A percentile compares a stretch with the other conserved stretches of the same genome.
phyloP scores from a whole-genome alignment of 352 stramenopile genomes.

The Labyrinthula sp. region DNA sequence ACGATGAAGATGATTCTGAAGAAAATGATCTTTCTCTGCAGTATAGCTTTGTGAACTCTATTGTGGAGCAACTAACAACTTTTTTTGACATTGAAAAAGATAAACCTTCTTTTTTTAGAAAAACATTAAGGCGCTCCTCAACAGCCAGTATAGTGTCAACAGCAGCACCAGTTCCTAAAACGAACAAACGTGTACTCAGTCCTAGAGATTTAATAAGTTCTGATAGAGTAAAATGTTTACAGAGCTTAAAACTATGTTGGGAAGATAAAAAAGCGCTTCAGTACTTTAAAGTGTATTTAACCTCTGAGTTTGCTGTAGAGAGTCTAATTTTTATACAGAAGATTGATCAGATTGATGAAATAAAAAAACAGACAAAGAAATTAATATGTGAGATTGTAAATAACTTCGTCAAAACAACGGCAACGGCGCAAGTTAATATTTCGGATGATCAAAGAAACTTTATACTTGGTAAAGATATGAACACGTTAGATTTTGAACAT shows the following conservation, averaged over 20 bases:
- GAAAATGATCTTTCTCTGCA: slow-evolving; percentile 8
- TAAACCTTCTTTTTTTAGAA: not conserved
- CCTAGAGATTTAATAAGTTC: too few species aligned
- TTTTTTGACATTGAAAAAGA: slow-evolving; percentile 24
- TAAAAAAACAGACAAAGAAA: not conserved
- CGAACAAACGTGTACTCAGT: too few species aligned
- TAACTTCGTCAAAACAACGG: slow-evolving; percentile 6
- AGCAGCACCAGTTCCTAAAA: too few species aligned
- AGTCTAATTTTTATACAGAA: slow-evolving; percentile 20
- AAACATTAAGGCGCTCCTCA: too few species aligned
- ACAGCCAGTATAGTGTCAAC: too few species aligned
- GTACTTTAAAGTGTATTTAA: slow-evolving; percentile 26
- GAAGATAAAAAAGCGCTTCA: slow-evolving; percentile 20
- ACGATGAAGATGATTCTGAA: slow-evolving; percentile 4
- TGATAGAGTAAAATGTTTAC: too few species aligned
- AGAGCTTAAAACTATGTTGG: slow-evolving; percentile 13
- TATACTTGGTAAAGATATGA: not conserved
- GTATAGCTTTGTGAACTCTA: slow-evolving; percentile 14
- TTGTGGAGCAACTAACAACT: slow-evolving; percentile 22
- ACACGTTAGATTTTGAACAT: not conserved
- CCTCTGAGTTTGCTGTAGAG: slow-evolving; percentile 27
- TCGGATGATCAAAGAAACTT: slow-evolving; percentile 5
- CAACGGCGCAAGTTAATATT: slow-evolving; percentile 20
- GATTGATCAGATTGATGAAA: slow-evolving; percentile 3
- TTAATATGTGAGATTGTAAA: slow-evolving; percentile 4